Percentiles rank a stretch among this genome's conserved stretches.
phyloP scores from a whole-genome alignment of 495 filamentous ascomycete species.

The Trichoderma asperelloides region DNA sequence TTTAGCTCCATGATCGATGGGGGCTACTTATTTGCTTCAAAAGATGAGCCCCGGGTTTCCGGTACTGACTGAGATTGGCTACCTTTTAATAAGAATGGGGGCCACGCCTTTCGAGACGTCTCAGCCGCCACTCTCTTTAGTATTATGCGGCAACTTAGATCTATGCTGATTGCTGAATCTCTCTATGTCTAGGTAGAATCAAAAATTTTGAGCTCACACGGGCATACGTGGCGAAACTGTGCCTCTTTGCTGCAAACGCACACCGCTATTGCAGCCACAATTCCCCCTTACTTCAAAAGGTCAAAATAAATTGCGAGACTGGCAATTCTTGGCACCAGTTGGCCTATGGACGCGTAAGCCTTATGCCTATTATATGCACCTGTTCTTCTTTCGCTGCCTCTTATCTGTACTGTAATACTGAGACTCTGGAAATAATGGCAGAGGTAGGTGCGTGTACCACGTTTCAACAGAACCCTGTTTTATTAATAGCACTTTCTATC shows the following conservation, averaged over 20 bases:
- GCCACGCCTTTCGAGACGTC: background rate
- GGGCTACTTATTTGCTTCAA: background rate
- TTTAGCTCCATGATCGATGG: background rate
- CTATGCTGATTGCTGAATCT: too few species aligned
- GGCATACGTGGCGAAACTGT: background rate
- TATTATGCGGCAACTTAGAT: too few species aligned
- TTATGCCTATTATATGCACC: too few species aligned
- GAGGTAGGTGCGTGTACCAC: too few species aligned
- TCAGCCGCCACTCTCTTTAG: too few species aligned
- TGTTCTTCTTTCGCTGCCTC: too few species aligned
- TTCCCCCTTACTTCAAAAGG: background rate
- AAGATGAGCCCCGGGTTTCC: background rate
- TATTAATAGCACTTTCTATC: too few species aligned
- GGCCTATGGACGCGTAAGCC: background rate
- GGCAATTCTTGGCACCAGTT: background rate
- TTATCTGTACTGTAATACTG: too few species aligned
- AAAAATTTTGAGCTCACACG: background rate
- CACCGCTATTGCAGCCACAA: background rate
- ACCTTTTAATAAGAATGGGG: background rate
- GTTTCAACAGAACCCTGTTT: too few species aligned
- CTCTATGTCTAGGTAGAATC: too few species aligned
- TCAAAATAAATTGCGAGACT: background rate
- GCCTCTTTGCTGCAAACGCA: background rate
- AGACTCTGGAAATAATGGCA: too few species aligned
- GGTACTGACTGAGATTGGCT: background rate